A percentile compares a stretch with the other conserved stretches of the same genome.
Conservation (phyloP, 305 asterid species). For the Plantago lanceolata region DNA sequence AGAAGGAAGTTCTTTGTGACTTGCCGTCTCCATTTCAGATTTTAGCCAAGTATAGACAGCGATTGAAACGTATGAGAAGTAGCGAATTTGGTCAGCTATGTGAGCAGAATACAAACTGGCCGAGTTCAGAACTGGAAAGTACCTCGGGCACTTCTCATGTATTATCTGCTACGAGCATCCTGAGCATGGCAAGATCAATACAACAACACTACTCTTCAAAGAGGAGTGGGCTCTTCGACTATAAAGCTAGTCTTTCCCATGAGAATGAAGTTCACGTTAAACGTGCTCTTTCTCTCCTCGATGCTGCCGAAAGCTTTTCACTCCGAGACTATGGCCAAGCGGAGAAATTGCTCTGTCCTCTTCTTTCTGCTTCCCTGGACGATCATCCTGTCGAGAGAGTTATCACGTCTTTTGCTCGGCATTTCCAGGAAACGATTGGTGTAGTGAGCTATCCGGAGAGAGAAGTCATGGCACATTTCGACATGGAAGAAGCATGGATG, state of each 20-base stretch:
- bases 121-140: background rate
- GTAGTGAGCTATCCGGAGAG: constrained; percentile 20
- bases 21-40: background rate
- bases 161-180: constrained; percentile 5
- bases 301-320: constrained; percentile 10
- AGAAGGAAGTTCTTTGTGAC: background rate
- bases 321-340: background rate
- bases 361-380: constrained; percentile 11
- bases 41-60: background rate
- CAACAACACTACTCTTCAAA: background rate
- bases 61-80: constrained; percentile 9
- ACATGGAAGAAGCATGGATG: constrained; percentile 21
- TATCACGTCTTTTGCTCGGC: constrained; percentile 24
- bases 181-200: constrained; percentile 1
- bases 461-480: constrained; percentile 11
- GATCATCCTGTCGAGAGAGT: constrained; percentile 33
- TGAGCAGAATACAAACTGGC: background rate
- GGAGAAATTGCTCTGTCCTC: background rate
- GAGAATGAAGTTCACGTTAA: constrained; percentile 4
- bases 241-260: background rate
- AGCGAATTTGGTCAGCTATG: background rate
- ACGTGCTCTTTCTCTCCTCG: background rate
- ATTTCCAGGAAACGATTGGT: constrained; percentile 29
- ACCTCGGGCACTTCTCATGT: background rate
- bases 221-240: background rate